Percentiles rank a stretch among this genome's conserved stretches.
Evolutionary conservation across 2,329 filamentous ascomycete species (phyloP).

Genomic region (Beauveria sp.): DNA sequence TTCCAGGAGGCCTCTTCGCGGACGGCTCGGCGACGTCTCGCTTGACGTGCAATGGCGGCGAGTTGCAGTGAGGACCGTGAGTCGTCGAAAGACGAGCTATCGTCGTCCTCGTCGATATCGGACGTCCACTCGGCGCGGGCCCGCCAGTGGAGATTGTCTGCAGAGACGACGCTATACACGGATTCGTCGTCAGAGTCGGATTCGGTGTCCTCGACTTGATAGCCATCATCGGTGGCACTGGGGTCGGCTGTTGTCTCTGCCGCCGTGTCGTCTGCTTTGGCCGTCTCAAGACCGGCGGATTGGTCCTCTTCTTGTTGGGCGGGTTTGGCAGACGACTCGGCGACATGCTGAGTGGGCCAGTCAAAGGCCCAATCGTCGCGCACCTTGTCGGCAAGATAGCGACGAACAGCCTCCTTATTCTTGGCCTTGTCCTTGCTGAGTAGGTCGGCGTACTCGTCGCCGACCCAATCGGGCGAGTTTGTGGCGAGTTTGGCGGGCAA

Average conservation of each 20-base stretch:
- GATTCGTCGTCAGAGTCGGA: constrained; percentile 40
- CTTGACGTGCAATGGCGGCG: constrained; percentile 40
- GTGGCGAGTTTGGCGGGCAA: constrained; percentile 22
- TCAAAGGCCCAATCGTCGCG: constrained; percentile 53
- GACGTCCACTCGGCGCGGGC: constrained; percentile 50
- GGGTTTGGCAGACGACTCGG: background rate
- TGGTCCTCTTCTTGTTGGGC: background rate
- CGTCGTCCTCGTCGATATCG: constrained; percentile 46
- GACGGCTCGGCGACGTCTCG: constrained; percentile 48
- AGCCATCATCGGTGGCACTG: constrained; percentile 23
- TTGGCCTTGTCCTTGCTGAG: constrained; percentile 53
- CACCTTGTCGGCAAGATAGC: constrained; percentile 45
- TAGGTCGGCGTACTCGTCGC: constrained; percentile 52
- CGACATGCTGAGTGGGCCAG: constrained; percentile 37
- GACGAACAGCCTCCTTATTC: constrained; percentile 56
- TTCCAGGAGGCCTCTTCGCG: constrained; percentile 70
- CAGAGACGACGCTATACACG: constrained; percentile 50
- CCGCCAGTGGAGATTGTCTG: constrained; percentile 43
- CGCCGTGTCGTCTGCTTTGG: constrained; percentile 6
- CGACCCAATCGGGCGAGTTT: constrained; percentile 26
- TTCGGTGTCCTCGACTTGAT: constrained; percentile 29
- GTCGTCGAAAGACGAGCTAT: constrained; percentile 38
- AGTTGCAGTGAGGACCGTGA: constrained; percentile 35
- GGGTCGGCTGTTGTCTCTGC: constrained; percentile 1
- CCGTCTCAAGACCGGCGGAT: background rate